These are phyloP conservation scores for thale cress (Arabidopsis thaliana) DNA, from an alignment of 345 rosid genomes.

Conservation along the genomic window DNA sequence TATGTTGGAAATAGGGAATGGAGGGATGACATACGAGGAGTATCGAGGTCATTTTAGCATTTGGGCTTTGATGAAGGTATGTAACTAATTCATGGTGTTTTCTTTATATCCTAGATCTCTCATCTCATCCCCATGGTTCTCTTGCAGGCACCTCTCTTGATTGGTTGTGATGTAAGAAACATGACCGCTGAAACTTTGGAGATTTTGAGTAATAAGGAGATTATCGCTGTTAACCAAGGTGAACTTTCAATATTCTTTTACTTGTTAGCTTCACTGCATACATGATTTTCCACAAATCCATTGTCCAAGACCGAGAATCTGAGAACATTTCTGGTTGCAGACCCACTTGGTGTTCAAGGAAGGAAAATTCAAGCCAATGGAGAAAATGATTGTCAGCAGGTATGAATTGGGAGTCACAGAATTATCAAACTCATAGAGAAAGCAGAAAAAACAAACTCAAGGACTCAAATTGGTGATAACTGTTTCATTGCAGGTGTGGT, in stretches of 20 bases:
- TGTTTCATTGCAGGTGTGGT: constrained; percentile 74
- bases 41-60: constrained; percentile 95
- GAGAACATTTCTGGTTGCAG: constrained; percentile 54
- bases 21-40: constrained; percentile 90
- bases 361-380: constrained; percentile 74
- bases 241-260: constrained; percentile 24
- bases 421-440: background rate
- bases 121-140: background rate
- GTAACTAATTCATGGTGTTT: background rate
- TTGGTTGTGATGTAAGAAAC: constrained; percentile 93
- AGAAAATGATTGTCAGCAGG: constrained; percentile 72
- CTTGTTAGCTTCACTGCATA: constrained; percentile 15
- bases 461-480: background rate
- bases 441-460: background rate
- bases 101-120: background rate
- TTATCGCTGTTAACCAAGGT: constrained; percentile 97
- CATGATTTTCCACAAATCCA: constrained; percentile 1
- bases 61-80: constrained; percentile 97
- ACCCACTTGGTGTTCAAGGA: constrained; percentile 96
- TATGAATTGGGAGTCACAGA: constrained; percentile 28
- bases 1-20: constrained; percentile 98
- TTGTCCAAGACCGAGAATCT: constrained; percentile 17
- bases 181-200: constrained; percentile 78
- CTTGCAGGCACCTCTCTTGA: constrained; percentile 88
- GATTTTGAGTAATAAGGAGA: constrained; percentile 84